Base-by-base conservation (phyloP, 345 rosid genomes). In the Angophora floribunda region DNA sequence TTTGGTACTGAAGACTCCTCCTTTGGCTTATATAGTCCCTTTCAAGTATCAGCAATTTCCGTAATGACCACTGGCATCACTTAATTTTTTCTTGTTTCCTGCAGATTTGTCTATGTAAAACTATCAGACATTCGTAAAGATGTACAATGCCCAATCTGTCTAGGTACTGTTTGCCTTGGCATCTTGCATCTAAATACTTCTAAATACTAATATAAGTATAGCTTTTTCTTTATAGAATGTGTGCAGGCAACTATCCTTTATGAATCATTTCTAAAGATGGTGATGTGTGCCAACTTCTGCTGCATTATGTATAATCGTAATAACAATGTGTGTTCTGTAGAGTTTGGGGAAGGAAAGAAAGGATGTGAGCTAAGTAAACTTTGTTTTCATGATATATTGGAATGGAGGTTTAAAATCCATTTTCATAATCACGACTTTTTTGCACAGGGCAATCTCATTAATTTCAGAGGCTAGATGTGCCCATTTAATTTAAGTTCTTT, bases 141-240 rank as follows among this genome's bases (percentile, higher is more conserved):
- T 86, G 98, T 97, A 53, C 98, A 96, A 19, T 97, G 99, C 89
- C 97, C 99, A 28, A 97, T 97, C 90, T 97, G 99, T 91, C 93
- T 97, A 87, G 99, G 99, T 97, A 93, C 89, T 86, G 86, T 49
- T 88, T 75, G 4, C 49, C 84, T 75, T 41, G 88, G 22, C 26
- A 63, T 87, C 36, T 86, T 57, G 30, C 6, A 7, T 17, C 53
- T 75, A 75, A 75, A 75, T 51, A 3, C 19, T 57, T 32, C 12
- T 57, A 12, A 30, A 45, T 44, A 24, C 30, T 52, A n/a, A 86
- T 57, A 59, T 86, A 59, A 17, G 87, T 15, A 32, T 85, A 11
- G 87, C 87, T 52, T 52, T 55, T 30, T n/a, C 44, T 51, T 52
- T 32, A 52, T 59, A 44, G n/a, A 17, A 45, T 86, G 75, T 16